A percentile compares a stretch with the other conserved stretches of the same genome.
These are phyloP conservation scores for Botrytis elliptica DNA, from an alignment of 2,329 filamentous ascomycete genomes.

Conservation along the genomic window DNA sequence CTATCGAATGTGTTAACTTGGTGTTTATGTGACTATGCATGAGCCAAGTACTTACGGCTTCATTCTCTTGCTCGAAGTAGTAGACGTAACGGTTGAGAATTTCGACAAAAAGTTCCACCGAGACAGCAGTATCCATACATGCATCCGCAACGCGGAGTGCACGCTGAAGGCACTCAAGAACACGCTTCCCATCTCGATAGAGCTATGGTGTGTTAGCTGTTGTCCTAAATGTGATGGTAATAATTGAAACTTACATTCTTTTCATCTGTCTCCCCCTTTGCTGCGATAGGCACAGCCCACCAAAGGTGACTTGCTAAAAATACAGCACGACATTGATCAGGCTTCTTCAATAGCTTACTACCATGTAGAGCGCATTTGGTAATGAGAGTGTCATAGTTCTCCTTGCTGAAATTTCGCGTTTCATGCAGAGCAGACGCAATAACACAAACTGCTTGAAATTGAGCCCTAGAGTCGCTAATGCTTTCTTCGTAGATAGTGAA, in stretches of 20 bases:
- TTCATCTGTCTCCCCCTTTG: constrained; percentile 80
- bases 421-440: constrained; percentile 87
- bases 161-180: constrained; percentile 92
- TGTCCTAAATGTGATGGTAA: neutral
- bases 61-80: constrained; percentile 99
- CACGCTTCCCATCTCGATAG: constrained; percentile 95
- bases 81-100: constrained; percentile 98
- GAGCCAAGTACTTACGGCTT: constrained; percentile 62
- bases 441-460: constrained; percentile 96
- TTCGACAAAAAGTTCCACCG: constrained; percentile 96
- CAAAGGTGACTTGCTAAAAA: constrained; percentile 96
- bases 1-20: constrained; percentile 38
- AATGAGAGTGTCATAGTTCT: constrained; percentile 98
- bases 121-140: constrained; percentile 97
- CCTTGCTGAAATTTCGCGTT: constrained; percentile 86
- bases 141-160: constrained; percentile 95
- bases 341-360: constrained; percentile 95
- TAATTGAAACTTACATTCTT: constrained; percentile 61
- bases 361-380: constrained; percentile 97
- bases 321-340: constrained; percentile 94
- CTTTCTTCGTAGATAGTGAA: constrained; percentile 98
- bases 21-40: constrained; percentile 17
- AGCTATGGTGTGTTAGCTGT: constrained; percentile 54
- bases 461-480: constrained; percentile 90
- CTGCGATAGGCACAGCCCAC: constrained; percentile 88